phyloP scores from a whole-genome alignment of 2,329 filamentous ascomycete genomes.

The Fusarium guadeloupense region DNA sequence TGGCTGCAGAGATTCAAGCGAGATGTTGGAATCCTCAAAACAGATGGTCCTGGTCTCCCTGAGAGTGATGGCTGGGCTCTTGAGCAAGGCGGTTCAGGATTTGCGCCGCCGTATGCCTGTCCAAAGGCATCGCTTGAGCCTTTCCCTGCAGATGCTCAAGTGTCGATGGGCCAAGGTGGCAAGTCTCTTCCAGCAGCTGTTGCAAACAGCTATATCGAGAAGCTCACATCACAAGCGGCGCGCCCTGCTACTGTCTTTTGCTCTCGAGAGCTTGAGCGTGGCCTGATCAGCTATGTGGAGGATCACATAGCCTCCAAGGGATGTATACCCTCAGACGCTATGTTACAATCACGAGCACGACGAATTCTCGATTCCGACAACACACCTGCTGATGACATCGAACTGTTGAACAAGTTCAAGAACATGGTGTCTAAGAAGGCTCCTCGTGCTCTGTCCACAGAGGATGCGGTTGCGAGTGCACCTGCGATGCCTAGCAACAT shows the following conservation, averaged over 20 bases:
- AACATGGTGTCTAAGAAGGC: conserved; percentile 51
- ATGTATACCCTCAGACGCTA: conserved; percentile 58
- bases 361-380: conserved; percentile 56
- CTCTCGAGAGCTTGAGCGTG: conserved; percentile 66
- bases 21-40: conserved; percentile 61
- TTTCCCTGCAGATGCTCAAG: conserved; percentile 46
- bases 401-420: conserved; percentile 65
- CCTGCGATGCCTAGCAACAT: conserved; percentile 43
- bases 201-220: conserved; percentile 59
- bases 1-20: conserved; percentile 72
- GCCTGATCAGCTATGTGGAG: conserved; percentile 59
- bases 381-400: conserved; percentile 65
- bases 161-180: conserved; percentile 49
- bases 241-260: conserved; percentile 65
- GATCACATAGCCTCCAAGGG: conserved; percentile 50
- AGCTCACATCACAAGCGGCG: conserved; percentile 54
- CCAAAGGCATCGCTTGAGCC: conserved; percentile 53
- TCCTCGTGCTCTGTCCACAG: conserved; percentile 24
- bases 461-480: not conserved
- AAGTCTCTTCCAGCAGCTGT: conserved; percentile 56
- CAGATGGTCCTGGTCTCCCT: conserved; percentile 61
- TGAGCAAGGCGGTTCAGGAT: conserved; percentile 62
- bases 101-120: conserved; percentile 63
- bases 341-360: conserved; percentile 57
- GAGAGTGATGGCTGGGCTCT: conserved; percentile 56